Conservation (phyloP, 2,329 filamentous ascomycete species). For the Cladophialophora bantiana region DNA sequence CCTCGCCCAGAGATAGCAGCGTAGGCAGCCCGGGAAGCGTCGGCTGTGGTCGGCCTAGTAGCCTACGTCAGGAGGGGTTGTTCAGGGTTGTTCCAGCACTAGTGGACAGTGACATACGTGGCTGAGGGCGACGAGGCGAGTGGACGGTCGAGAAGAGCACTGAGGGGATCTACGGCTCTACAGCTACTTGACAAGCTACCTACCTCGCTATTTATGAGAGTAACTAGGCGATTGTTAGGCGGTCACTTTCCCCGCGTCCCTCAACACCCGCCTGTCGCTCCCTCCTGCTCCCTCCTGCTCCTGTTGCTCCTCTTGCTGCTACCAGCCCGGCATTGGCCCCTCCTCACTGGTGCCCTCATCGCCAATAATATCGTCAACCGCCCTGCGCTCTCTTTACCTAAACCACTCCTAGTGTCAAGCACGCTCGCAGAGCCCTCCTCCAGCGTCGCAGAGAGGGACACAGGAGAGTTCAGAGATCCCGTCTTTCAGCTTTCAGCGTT, state of each 20-base stretch:
- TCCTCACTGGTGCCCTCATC: conserved; percentile 22
- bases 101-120: conserved; percentile 31
- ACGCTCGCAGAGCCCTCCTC: background rate
- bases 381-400: background rate
- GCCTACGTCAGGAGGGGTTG: background rate
- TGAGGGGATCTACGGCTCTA: conserved; percentile 11
- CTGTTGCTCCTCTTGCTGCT: background rate
- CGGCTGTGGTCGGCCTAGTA: conserved; percentile 1
- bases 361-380: conserved; percentile 27
- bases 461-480: conserved; percentile 19
- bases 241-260: conserved; percentile 14
- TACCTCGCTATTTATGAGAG: background rate
- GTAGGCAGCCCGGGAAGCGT: background rate
- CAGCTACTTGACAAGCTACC: background rate
- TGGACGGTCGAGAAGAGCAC: conserved; percentile 7
- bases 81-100: background rate
- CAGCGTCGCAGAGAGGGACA: conserved; percentile 5
- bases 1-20: background rate
- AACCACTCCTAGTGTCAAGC: background rate
- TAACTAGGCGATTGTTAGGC: background rate
- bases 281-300: background rate
- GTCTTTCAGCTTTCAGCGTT: conserved; percentile 14
- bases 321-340: conserved; percentile 3
- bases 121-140: conserved; percentile 26
- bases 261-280: conserved; percentile 1